A percentile compares a stretch with the other conserved stretches of the same genome.
phyloP scores from a whole-genome alignment of 2,329 filamentous ascomycete species.

The Colletotrichum phormii region DNA sequence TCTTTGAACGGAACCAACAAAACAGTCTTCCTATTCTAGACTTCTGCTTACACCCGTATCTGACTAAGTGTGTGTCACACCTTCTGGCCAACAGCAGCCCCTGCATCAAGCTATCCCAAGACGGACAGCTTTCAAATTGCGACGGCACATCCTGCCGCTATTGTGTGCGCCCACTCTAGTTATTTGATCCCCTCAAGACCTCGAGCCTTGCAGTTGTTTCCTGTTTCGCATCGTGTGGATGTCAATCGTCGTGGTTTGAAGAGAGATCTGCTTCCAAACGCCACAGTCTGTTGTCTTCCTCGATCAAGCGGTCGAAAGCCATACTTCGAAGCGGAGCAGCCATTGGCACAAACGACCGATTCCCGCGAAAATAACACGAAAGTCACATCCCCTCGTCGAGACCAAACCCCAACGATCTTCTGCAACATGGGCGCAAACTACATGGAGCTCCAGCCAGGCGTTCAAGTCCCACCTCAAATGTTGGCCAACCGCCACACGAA shows the following conservation, averaged over 20 bases:
- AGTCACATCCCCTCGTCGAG: background rate
- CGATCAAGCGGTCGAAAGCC: too few relatives aligned
- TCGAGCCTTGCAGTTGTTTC: background rate
- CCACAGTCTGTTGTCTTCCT: background rate
- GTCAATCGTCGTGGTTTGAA: background rate
- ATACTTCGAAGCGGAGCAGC: too few relatives aligned
- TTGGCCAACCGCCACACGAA: background rate
- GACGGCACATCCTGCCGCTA: background rate
- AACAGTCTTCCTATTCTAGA: background rate
- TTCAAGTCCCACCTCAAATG: background rate
- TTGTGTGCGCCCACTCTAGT: background rate
- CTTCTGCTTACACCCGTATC: background rate
- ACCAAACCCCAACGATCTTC: background rate
- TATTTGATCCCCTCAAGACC: background rate
- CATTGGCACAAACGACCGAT: background rate
- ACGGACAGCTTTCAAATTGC: background rate
- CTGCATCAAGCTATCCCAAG: background rate
- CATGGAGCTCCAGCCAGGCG: background rate
- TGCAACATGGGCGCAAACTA: background rate
- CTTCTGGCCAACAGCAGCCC: background rate
- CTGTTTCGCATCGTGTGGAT: background rate
- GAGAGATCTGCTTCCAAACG: background rate
- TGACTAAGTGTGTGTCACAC: background rate
- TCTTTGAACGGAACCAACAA: background rate
- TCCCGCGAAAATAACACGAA: background rate